Conservation (phyloP, 73 alveolate genomes). For the Breviolum minutum region DNA sequence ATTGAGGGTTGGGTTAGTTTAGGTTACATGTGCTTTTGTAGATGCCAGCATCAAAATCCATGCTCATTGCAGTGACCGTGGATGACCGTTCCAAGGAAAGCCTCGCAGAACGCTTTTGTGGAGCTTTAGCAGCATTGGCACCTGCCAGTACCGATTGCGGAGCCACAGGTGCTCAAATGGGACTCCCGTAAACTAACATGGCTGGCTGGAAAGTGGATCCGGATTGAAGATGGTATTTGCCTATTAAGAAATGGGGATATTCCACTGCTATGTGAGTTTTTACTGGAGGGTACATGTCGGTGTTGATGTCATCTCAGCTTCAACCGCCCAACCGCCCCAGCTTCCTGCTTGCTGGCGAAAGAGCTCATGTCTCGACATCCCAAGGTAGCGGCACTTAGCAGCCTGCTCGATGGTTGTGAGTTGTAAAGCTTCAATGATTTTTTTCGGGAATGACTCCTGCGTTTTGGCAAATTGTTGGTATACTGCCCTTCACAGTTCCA, state of each 20-base stretch:
- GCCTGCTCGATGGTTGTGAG: neutral
- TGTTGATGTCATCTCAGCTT: neutral
- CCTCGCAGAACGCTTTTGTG: constrained; percentile 69
- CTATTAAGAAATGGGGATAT: too few relatives aligned
- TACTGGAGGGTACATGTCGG: too few relatives aligned
- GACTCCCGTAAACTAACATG: too few relatives aligned
- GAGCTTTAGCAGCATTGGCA: constrained; percentile 38
- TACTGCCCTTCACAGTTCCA: neutral
- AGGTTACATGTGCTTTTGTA: too few relatives aligned
- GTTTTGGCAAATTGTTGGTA: neutral
- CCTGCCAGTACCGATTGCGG: constrained; percentile 61
- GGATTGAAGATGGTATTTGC: too few relatives aligned
- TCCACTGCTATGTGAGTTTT: neutral
- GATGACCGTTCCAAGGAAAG: too few relatives aligned
- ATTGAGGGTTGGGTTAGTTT: too few relatives aligned
- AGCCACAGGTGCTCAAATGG: constrained; percentile 68
- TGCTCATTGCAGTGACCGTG: too few relatives aligned
- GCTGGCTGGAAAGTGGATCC: too few relatives aligned
- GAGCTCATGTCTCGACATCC: constrained; percentile 93
- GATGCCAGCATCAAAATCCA: too few relatives aligned
- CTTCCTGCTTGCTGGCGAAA: constrained; percentile 88
- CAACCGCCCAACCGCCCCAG: neutral
- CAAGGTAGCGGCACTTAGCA: neutral
- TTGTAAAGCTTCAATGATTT: too few relatives aligned
- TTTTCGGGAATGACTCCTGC: neutral